Evolutionary conservation across 257 asterid species (phyloP).

Genomic region (Hygrophila difformis): DNA sequence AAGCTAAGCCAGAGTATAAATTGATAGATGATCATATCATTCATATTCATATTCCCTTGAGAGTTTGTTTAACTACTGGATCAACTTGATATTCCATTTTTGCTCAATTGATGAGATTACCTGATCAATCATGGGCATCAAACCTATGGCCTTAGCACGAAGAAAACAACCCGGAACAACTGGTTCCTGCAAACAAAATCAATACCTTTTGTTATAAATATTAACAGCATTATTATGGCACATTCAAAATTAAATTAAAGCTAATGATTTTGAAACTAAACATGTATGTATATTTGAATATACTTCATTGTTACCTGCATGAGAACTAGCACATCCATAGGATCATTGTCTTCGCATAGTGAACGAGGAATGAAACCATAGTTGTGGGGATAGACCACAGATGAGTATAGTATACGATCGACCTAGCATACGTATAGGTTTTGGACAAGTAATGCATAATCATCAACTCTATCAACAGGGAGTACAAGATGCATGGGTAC

Average conservation of each 20-base stretch:
- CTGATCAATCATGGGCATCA: conserved; percentile 71
- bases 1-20: too few species aligned
- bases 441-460: not conserved
- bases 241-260: not conserved
- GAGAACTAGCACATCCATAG: conserved; percentile 51
- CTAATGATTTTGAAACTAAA: not conserved
- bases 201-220: not conserved
- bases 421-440: conserved; percentile 27
- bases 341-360: conserved; percentile 59
- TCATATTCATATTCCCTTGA: too few species aligned
- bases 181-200: conserved; percentile 30
- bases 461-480: not conserved
- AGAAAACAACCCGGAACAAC: conserved; percentile 56
- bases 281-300: too few species aligned
- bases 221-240: not conserved
- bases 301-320: conserved; percentile 38
- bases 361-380: conserved; percentile 62
- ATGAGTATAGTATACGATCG: conserved; percentile 53
- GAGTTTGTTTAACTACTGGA: too few species aligned
- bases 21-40: not conserved
- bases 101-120: conserved; percentile 11
- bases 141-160: conserved; percentile 59
- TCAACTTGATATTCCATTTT: not conserved
- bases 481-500: not conserved
- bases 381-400: conserved; percentile 60